phyloP scores from a whole-genome alignment of 768 basidiomycete genomes.

The Russula compacta region DNA sequence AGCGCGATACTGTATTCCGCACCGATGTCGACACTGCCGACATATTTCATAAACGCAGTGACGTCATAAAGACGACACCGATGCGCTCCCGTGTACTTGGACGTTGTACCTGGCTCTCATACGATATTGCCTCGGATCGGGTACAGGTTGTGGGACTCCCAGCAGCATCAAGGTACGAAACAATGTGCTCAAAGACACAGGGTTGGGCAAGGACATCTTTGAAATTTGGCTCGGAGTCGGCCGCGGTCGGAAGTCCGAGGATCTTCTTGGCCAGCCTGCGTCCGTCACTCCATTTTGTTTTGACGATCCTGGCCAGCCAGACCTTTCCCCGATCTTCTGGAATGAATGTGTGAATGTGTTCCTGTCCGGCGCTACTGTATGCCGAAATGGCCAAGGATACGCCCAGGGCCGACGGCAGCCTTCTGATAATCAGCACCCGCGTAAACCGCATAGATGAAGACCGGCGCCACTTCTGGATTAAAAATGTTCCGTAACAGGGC shows the following conservation, averaged over 20 bases:
- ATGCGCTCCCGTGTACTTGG: background rate
- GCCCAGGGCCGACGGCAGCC: background rate
- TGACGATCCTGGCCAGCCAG: background rate
- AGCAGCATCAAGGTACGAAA: background rate
- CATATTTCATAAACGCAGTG: background rate
- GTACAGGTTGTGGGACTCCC: background rate
- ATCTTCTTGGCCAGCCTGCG: background rate
- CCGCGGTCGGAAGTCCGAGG: background rate
- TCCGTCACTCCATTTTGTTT: background rate
- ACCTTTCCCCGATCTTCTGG: background rate
- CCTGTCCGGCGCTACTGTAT: background rate
- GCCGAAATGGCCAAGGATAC: background rate
- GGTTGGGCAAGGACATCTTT: background rate
- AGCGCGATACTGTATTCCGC: background rate
- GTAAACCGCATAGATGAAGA: background rate
- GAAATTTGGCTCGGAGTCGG: background rate
- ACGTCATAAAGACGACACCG: background rate
- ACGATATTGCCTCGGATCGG: background rate
- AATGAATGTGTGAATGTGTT: slow-evolving; percentile 3
- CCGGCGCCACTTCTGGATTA: background rate
- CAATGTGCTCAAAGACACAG: background rate
- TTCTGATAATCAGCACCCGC: slow-evolving; percentile 4
- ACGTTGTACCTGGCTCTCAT: background rate
- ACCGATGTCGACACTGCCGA: background rate
- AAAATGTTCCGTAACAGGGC: background rate